Conservation (phyloP, 441 rosid genomes). For the Theobroma grandiflorum region DNA sequence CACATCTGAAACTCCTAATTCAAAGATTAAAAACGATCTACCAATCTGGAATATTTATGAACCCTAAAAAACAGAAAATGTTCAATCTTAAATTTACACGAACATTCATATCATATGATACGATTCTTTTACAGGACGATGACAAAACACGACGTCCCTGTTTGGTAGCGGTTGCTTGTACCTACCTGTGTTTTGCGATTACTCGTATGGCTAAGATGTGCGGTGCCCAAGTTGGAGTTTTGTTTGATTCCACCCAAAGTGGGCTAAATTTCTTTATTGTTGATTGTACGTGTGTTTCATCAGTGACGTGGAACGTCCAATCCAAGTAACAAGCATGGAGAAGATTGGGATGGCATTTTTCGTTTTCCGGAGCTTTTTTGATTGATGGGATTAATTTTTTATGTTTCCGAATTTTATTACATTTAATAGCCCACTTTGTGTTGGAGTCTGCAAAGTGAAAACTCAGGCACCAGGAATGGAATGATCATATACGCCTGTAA, state of each 20-base stretch:
- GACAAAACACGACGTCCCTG: background rate
- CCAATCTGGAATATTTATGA: too few species aligned
- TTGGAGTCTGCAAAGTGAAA: too few species aligned
- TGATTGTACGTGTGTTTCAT: background rate
- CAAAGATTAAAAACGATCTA: background rate
- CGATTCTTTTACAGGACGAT: background rate
- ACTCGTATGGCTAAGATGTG: background rate
- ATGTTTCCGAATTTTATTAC: background rate
- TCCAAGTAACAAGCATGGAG: background rate
- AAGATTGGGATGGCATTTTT: slow-evolving; percentile 17
- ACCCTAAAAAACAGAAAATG: too few species aligned
- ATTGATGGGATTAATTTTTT: slow-evolving; percentile 3
- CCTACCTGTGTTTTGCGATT: background rate
- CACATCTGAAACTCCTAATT: too few species aligned
- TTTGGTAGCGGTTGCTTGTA: background rate
- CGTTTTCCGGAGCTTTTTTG: background rate
- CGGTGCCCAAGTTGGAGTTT: background rate
- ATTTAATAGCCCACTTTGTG: background rate
- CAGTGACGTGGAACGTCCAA: slow-evolving; percentile 22
- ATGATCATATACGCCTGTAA: too few species aligned
- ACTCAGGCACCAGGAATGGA: too few species aligned
- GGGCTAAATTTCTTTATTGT: background rate
- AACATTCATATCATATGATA: too few species aligned
- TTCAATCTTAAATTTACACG: too few species aligned
- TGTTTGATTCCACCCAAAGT: slow-evolving; percentile 15